phyloP scores from a whole-genome alignment of 345 rosid genomes.

The Raphanus sativus region DNA sequence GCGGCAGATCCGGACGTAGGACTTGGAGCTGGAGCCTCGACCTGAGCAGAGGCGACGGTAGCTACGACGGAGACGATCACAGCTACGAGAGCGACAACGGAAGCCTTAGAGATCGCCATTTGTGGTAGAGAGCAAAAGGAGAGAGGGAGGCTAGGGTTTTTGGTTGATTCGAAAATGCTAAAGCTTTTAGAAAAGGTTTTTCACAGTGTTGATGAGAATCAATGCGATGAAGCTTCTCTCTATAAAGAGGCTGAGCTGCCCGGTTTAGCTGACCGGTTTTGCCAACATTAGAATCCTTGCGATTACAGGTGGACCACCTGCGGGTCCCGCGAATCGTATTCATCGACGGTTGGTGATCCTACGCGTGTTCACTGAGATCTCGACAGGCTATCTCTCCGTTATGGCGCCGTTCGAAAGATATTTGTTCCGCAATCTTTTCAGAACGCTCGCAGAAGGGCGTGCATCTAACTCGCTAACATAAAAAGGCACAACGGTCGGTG shows the following conservation, averaged over 20 bases:
- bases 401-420: conserved; percentile 32
- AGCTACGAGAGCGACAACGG: conserved; percentile 36
- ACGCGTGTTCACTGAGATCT: conserved; percentile 19
- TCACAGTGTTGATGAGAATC: background rate
- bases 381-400: conserved; percentile 33
- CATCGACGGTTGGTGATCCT: conserved; percentile 7
- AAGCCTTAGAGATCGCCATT: conserved; percentile 51
- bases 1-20: conserved; percentile 53
- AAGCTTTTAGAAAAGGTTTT: background rate
- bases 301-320: conserved; percentile 22
- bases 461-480: background rate
- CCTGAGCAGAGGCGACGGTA: conserved; percentile 44
- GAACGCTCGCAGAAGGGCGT: conserved; percentile 14
- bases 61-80: conserved; percentile 43
- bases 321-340: conserved; percentile 23
- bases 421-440: background rate
- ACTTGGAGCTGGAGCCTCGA: conserved; percentile 58
- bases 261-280: conserved; percentile 36
- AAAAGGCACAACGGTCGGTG: conserved; percentile 30
- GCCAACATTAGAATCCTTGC: conserved; percentile 38
- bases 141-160: background rate
- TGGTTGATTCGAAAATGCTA: background rate
- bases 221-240: background rate
- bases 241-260: conserved; percentile 38
- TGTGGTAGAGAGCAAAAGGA: background rate